Conservation (phyloP, 768 basidiomycete species). For the Sarcodon aspratus region DNA sequence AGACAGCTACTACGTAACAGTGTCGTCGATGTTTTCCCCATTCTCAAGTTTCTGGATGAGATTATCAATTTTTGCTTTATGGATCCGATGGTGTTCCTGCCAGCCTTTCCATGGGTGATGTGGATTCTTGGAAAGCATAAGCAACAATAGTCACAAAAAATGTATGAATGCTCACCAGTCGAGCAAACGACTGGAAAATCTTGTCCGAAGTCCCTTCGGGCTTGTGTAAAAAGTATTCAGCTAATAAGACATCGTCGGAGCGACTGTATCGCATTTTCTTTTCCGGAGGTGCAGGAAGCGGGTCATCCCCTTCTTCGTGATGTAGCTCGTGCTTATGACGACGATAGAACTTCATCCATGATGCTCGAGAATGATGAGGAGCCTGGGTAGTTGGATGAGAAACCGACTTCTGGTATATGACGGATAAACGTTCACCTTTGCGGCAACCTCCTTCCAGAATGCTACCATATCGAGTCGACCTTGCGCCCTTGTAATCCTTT, state of each 20-base stretch:
- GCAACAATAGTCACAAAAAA: background rate
- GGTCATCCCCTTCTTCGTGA: slow-evolving; percentile 53
- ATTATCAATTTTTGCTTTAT: slow-evolving; percentile 80
- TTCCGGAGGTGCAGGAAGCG: slow-evolving; percentile 64
- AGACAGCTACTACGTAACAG: background rate
- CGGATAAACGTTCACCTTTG: slow-evolving; percentile 33
- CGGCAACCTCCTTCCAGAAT: slow-evolving; percentile 71
- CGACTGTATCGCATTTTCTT: slow-evolving; percentile 85
- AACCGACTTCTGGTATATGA: background rate
- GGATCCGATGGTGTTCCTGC: slow-evolving; percentile 87
- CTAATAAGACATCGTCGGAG: slow-evolving; percentile 69
- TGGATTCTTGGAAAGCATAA: slow-evolving; percentile 40
- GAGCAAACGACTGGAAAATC: slow-evolving; percentile 73
- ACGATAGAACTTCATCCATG: slow-evolving; percentile 92
- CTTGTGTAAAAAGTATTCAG: slow-evolving; percentile 59
- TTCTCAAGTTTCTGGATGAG: slow-evolving; percentile 48
- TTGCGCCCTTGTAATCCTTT: slow-evolving; percentile 35
- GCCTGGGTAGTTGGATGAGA: slow-evolving; percentile 35
- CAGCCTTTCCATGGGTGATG: slow-evolving; percentile 93
- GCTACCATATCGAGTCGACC: slow-evolving; percentile 51
- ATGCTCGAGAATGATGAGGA: slow-evolving; percentile 83
- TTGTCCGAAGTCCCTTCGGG: slow-evolving; percentile 78
- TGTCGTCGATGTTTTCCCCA: slow-evolving; percentile 41
- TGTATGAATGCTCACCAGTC: slow-evolving; percentile 33
- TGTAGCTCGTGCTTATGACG: slow-evolving; percentile 79